Percentiles rank a stretch among this genome's conserved stretches.
These are phyloP conservation scores for Dimocarpus longan DNA, from an alignment of 345 rosid species.

Conservation along the genomic window DNA sequence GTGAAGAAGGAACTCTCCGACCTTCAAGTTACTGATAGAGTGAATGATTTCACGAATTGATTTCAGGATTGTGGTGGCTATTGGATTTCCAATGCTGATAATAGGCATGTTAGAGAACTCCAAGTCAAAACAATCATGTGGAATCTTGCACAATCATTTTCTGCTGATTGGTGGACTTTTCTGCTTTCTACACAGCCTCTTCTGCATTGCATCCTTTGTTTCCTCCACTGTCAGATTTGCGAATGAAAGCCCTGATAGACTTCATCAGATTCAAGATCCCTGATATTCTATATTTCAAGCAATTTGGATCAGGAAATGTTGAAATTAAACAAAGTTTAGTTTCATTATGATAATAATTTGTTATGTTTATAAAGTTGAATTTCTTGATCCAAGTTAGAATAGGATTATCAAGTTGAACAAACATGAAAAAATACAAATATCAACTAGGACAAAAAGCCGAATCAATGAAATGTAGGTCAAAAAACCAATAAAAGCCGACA, in stretches of 20 bases:
- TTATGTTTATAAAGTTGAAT: too few relatives aligned
- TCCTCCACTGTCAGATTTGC: conserved; percentile 12
- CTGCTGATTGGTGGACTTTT: conserved; percentile 26
- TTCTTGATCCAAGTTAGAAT: too few relatives aligned
- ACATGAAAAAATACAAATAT: too few relatives aligned
- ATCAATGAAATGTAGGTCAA: too few relatives aligned
- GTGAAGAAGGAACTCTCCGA: too few relatives aligned
- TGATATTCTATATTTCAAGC: not conserved
- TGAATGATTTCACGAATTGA: conserved; percentile 16
- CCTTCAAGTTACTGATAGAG: not conserved
- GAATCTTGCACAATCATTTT: conserved; percentile 16
- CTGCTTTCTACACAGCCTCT: conserved; percentile 28
- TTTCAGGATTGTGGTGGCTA: conserved; percentile 27
- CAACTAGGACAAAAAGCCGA: too few relatives aligned
- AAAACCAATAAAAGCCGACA: too few relatives aligned
- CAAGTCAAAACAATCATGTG: conserved; percentile 27
- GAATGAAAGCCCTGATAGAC: not conserved
- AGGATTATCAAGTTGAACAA: too few relatives aligned
- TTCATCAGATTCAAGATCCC: not conserved
- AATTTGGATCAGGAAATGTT: not conserved
- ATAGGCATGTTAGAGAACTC: conserved; percentile 25
- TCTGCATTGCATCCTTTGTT: conserved; percentile 17
- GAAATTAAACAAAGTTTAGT: too few relatives aligned
- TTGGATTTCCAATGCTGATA: conserved; percentile 29
- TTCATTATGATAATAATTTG: too few relatives aligned